Percentiles rank a stretch among this genome's conserved stretches.
Evolutionary conservation across 2,329 filamentous ascomycete species (phyloP).

Genomic region (Colletotrichum lindemuthianum): DNA sequence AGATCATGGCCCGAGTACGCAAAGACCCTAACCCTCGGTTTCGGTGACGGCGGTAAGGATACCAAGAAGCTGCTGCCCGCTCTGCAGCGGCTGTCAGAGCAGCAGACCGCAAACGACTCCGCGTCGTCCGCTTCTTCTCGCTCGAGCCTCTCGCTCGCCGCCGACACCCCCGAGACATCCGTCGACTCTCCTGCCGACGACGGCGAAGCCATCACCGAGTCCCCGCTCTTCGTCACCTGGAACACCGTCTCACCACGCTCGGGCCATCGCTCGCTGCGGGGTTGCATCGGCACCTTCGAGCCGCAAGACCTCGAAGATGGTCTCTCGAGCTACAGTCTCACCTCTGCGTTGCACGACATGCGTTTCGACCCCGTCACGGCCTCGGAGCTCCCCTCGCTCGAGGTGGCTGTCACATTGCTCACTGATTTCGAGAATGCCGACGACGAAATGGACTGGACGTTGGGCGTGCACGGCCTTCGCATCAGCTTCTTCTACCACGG

Average conservation of each 20-base stretch:
- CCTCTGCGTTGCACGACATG: conserved; percentile 74
- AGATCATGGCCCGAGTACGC: conserved; percentile 65
- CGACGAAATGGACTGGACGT: conserved; percentile 82
- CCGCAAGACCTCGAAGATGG: conserved; percentile 77
- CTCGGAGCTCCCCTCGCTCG: conserved; percentile 65
- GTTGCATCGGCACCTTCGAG: conserved; percentile 97
- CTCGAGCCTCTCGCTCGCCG: conserved; percentile 49
- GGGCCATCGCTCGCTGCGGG: conserved; percentile 77
- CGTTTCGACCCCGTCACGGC: conserved; percentile 67
- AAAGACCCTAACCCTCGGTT: conserved; percentile 38
- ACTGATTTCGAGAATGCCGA: conserved; percentile 83
- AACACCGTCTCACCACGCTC: conserved; percentile 72
- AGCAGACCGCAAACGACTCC: conserved; percentile 35
- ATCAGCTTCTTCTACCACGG: conserved; percentile 84
- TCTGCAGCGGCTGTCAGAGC: conserved; percentile 52
- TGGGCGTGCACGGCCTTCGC: conserved; percentile 87
- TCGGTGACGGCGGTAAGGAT: conserved; percentile 31
- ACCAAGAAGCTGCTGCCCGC: conserved; percentile 53
- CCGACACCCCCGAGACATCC: conserved; percentile 56
- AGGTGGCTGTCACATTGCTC: conserved; percentile 81
- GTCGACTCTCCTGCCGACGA: conserved; percentile 49
- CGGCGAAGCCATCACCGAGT: conserved; percentile 54
- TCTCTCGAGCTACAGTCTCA: conserved; percentile 82
- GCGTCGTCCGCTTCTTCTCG: conserved; percentile 48
- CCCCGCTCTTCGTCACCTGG: conserved; percentile 95